These are phyloP conservation scores for Cercospora sp. DNA, from an alignment of 2,329 filamentous ascomycete species.

Conservation along the genomic window DNA sequence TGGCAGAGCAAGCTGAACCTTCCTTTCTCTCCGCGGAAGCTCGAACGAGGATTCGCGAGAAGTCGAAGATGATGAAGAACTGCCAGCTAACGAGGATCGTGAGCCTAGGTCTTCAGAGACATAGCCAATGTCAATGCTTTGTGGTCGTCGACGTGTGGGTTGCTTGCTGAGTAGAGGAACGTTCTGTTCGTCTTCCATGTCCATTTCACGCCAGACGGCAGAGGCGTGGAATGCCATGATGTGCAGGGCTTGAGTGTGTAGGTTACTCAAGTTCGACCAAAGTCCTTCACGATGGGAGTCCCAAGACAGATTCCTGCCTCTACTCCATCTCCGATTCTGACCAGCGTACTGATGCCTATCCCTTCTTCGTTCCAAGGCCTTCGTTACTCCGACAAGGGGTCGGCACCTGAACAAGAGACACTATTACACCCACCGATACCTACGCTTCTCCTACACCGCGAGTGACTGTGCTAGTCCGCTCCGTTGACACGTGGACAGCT, in stretches of 20 bases:
- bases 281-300: not conserved
- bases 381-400: not conserved
- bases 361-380: not conserved
- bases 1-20: not conserved
- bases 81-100: not conserved
- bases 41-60: not conserved
- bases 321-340: not conserved
- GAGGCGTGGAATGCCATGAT: not conserved
- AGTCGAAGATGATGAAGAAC: not conserved
- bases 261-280: not conserved
- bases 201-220: not conserved
- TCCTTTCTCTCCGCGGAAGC: not conserved
- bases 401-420: not conserved
- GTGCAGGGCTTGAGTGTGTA: not conserved
- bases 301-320: not conserved
- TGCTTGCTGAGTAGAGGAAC: not conserved
- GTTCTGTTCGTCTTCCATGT: not conserved
- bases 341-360: not conserved
- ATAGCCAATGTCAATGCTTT: not conserved
- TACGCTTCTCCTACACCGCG: not conserved
- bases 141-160: not conserved
- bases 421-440: not conserved
- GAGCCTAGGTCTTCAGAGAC: not conserved
- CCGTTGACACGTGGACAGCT: not conserved
- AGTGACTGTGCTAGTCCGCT: not conserved